Evolutionary conservation across 805 yeast genomes (phyloP).

Genomic region (Millerozyma acaciae): DNA sequence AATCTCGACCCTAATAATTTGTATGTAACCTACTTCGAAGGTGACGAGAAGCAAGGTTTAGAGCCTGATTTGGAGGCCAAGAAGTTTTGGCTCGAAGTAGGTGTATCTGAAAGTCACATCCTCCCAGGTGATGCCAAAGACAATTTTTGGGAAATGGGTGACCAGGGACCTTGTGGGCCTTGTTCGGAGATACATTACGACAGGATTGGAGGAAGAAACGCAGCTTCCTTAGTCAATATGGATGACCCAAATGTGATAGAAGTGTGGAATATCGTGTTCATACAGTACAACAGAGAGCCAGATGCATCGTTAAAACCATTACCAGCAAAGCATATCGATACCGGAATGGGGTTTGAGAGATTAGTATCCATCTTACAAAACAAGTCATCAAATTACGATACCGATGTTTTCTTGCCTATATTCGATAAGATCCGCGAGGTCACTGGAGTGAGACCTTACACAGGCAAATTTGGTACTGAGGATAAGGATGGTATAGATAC

Average conservation of each 20-base stretch:
- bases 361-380: slow-evolving; percentile 91
- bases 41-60: slow-evolving; percentile 77
- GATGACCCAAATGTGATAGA: slow-evolving; percentile 98
- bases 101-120: slow-evolving; percentile 89
- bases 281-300: slow-evolving; percentile 93
- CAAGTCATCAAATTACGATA: slow-evolving; percentile 90
- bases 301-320: slow-evolving; percentile 74
- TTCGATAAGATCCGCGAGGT: slow-evolving; percentile 85
- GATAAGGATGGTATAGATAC: slow-evolving; percentile 95
- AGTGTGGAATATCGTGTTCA: slow-evolving; percentile 96
- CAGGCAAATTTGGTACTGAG: slow-evolving; percentile 90
- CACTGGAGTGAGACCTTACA: slow-evolving; percentile 86
- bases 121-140: slow-evolving; percentile 87
- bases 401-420: slow-evolving; percentile 91
- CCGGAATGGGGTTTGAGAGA: slow-evolving; percentile 99
- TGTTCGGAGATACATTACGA: slow-evolving; percentile 98
- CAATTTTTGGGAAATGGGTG: slow-evolving; percentile 99
- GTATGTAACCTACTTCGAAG: slow-evolving; percentile 95
- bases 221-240: slow-evolving; percentile 82
- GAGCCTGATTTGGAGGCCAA: slow-evolving; percentile 94
- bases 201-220: slow-evolving; percentile 97
- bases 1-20: slow-evolving; percentile 75
- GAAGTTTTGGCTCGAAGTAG: slow-evolving; percentile 77
- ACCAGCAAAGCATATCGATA: slow-evolving; percentile 95
- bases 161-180: slow-evolving; percentile 99